Base-by-base conservation (phyloP, 148 eudicot genomes). In the Vaccinium myrtillus region DNA sequence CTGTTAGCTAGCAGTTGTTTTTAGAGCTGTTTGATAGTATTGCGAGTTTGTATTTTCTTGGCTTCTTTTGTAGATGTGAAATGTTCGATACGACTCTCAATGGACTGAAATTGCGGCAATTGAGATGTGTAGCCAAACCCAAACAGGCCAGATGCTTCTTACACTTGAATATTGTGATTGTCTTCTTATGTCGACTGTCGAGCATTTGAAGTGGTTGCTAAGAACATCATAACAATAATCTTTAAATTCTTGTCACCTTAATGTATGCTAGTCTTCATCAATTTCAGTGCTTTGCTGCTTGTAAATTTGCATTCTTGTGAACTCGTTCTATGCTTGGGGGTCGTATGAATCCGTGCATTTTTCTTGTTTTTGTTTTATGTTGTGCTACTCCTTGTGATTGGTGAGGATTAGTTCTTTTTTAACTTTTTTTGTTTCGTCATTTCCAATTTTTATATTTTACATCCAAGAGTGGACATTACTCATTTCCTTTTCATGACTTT, bases 391-490 rank as follows among this genome's bases (percentile, higher is more conserved):
- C 50, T 80, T 32, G 13, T 27, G 39, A 0, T 30, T 6, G 5
- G 58, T 59, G 71, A 27, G 16, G 30, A 6, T 51, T 53, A 27
- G 15, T 55, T 25, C 23, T 10, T 54, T 19, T 53, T 13, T 25
- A 7, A 15, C 43, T 39, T 16, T n/a, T 23, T 54, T 51, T 73
- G 19, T 15, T 11, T 70, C 15, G 75, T 25, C 19, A 5, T 48
- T 71, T 16, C 54, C 15, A 6, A 50, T 78, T 69, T 19, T 27
- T 43, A 5, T 25, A 73, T 79, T 10, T 80, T 61, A 80, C 61
- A 48, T 59, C 58, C 30, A 23, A 39, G 53, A 80, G 73, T 18
- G 59, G 74, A 6, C 49, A 78, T 69, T 36, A 71, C 79, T 80
- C 5, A 69, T 81, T 65, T 39, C 46, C 32, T 54, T 61, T 56